A percentile compares a stretch with the other conserved stretches of the same genome.
Evolutionary conservation across 2,329 filamentous ascomycete genomes (phyloP).

Genomic region (Cladosporium sp.): DNA sequence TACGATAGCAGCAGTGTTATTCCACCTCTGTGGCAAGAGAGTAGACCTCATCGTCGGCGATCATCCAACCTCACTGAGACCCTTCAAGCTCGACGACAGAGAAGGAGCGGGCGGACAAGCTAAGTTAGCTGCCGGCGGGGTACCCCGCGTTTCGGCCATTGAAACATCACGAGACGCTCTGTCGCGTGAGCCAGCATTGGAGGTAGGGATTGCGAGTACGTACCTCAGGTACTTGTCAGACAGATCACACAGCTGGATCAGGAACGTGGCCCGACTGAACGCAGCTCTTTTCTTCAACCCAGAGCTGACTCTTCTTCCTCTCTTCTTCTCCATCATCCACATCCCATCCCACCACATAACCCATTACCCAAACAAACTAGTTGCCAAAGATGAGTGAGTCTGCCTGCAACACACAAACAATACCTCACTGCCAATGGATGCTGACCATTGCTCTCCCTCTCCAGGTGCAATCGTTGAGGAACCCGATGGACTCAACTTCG

Average conservation of each 20-base stretch:
- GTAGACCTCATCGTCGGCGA: background rate
- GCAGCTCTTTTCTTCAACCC: conserved; percentile 13
- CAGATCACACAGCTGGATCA: conserved; percentile 3
- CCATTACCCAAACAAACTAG: conserved; percentile 8
- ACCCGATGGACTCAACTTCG: conserved; percentile 37
- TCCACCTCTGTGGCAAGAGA: background rate
- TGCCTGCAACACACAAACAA: background rate
- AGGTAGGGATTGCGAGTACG: conserved; percentile 9
- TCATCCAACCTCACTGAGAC: background rate
- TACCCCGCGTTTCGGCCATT: background rate
- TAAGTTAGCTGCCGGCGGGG: too few relatives aligned
- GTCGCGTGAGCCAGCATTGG: conserved; percentile 6
- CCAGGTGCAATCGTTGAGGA: conserved; percentile 47
- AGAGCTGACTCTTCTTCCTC: conserved; percentile 11
- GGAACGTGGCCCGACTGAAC: conserved; percentile 16
- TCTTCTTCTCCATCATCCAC: background rate
- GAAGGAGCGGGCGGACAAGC: too few relatives aligned
- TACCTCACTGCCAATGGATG: background rate
- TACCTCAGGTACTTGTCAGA: background rate
- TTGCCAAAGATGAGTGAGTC: conserved; percentile 20
- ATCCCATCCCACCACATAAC: background rate
- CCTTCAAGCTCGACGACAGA: background rate
- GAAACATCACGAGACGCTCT: background rate
- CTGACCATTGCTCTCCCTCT: background rate
- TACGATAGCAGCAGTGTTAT: background rate